Conservation (phyloP, 2,329 filamentous ascomycete species). For the Sordariomycetes sp. region DNA sequence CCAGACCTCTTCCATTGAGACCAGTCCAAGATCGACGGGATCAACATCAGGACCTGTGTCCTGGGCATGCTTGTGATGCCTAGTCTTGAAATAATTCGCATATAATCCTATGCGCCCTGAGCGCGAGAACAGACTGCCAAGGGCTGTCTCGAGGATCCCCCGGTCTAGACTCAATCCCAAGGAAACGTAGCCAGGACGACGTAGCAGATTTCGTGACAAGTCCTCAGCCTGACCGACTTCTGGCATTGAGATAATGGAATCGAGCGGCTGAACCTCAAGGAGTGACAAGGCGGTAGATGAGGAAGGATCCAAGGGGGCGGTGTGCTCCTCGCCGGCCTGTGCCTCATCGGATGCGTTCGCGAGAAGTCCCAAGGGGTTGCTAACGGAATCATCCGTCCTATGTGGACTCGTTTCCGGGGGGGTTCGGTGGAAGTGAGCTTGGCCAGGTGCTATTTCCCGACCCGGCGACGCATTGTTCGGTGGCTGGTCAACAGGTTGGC, state of each 20-base stretch:
- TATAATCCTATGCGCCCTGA: neutral
- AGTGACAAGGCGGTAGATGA: neutral
- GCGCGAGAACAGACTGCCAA: neutral
- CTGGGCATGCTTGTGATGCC: neutral
- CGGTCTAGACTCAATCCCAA: neutral
- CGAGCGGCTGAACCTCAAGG: neutral
- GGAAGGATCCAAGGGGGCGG: neutral
- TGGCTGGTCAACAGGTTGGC: neutral
- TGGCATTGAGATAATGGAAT: neutral
- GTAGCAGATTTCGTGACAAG: neutral
- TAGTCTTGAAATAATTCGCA: constrained; percentile 1
- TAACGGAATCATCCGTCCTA: neutral
- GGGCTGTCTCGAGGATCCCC: neutral
- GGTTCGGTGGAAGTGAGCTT: neutral
- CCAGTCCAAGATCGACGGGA: constrained; percentile 1
- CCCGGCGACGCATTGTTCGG: neutral
- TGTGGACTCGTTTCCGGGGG: neutral
- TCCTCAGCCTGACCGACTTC: neutral
- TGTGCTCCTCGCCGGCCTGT: neutral
- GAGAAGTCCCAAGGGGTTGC: constrained; percentile 1
- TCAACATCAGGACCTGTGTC: constrained; percentile 2
- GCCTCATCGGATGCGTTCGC: constrained; percentile 1
- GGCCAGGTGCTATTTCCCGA: neutral
- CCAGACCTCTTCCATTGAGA: constrained; percentile 1
- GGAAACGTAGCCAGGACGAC: constrained; percentile 1